Evolutionary conservation across 2,329 filamentous ascomycete genomes (phyloP).

Genomic region (Pseudogymnoascus sp.): DNA sequence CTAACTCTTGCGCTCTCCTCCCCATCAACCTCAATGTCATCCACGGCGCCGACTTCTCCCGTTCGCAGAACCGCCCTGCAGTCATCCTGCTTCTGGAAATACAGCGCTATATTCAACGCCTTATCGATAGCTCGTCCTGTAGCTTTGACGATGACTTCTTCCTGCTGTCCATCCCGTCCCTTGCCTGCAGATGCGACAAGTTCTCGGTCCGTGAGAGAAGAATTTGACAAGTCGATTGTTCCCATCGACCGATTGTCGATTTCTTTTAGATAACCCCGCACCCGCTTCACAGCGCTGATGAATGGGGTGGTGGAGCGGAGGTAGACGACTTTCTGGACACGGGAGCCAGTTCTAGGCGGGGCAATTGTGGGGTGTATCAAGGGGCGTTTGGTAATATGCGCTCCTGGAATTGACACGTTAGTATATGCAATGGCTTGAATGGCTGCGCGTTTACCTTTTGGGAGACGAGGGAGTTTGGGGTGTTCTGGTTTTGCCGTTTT

Average conservation of each 20-base stretch:
- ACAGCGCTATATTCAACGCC: slow-evolving; percentile 22
- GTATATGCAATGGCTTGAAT: not conserved
- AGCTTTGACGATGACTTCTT: slow-evolving; percentile 27
- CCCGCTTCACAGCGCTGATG: slow-evolving; percentile 26
- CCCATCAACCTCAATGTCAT: slow-evolving; percentile 28
- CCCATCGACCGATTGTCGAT: slow-evolving; percentile 23
- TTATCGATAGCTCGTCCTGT: slow-evolving; percentile 29
- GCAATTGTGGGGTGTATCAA: slow-evolving; percentile 28
- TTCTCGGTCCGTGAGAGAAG: slow-evolving; percentile 11
- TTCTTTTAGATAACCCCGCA: slow-evolving; percentile 21
- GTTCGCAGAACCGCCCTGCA: slow-evolving; percentile 25
- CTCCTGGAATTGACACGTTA: slow-evolving; percentile 17
- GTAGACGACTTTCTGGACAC: slow-evolving; percentile 25
- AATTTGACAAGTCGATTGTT: slow-evolving; percentile 11
- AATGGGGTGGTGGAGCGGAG: slow-evolving; percentile 25
- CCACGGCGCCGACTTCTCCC: slow-evolving; percentile 28
- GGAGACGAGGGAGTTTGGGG: slow-evolving; percentile 21
- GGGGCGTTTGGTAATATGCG: slow-evolving; percentile 28
- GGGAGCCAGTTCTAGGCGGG: slow-evolving; percentile 17
- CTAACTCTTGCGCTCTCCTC: slow-evolving; percentile 17
- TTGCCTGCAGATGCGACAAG: slow-evolving; percentile 19
- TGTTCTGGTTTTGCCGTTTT: slow-evolving; percentile 16
- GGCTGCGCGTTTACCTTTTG: slow-evolving; percentile 15
- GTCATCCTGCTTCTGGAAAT: slow-evolving; percentile 22
- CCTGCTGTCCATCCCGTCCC: slow-evolving; percentile 14